Evolutionary conservation across 2,329 filamentous ascomycete genomes (phyloP).

Genomic region (Cladophialophora yegresii): DNA sequence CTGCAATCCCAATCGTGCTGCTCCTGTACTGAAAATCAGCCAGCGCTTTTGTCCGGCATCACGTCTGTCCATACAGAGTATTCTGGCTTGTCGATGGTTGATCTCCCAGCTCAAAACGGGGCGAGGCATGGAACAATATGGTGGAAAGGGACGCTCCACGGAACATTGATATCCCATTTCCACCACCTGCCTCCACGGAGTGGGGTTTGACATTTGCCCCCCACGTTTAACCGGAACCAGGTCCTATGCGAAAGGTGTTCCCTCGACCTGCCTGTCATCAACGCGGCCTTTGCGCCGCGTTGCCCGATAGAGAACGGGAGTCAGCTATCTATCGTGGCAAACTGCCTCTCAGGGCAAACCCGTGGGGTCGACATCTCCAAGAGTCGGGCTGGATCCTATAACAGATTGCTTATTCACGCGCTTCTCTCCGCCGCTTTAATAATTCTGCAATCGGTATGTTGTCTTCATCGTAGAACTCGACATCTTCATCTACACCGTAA

Average conservation of each 20-base stretch:
- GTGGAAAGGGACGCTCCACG: not conserved
- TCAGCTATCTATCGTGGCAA: not conserved
- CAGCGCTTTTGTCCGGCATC: not conserved
- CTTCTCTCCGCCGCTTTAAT: constrained; percentile 45
- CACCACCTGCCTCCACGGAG: not conserved
- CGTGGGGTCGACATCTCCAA: constrained; percentile 9
- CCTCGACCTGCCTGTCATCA: not conserved
- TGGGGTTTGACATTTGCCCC: not conserved
- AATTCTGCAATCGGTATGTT: constrained; percentile 61
- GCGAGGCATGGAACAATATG: not conserved
- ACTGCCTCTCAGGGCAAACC: not conserved
- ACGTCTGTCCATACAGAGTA: not conserved
- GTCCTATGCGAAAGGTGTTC: not conserved
- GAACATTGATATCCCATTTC: constrained; percentile 1
- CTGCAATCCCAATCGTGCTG: not conserved
- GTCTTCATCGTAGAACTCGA: constrained; percentile 65
- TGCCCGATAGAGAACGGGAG: not conserved
- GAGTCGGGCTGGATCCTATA: constrained; percentile 3
- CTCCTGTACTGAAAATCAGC: not conserved
- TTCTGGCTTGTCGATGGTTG: not conserved
- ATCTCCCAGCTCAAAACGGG: not conserved
- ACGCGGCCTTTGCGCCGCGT: not conserved
- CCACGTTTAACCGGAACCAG: not conserved
- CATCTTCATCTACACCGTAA: constrained; percentile 66
- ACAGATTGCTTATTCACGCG: constrained; percentile 5